Evolutionary conservation across 805 yeast species (phyloP).

Genomic region (Debaryomyces castellii): DNA sequence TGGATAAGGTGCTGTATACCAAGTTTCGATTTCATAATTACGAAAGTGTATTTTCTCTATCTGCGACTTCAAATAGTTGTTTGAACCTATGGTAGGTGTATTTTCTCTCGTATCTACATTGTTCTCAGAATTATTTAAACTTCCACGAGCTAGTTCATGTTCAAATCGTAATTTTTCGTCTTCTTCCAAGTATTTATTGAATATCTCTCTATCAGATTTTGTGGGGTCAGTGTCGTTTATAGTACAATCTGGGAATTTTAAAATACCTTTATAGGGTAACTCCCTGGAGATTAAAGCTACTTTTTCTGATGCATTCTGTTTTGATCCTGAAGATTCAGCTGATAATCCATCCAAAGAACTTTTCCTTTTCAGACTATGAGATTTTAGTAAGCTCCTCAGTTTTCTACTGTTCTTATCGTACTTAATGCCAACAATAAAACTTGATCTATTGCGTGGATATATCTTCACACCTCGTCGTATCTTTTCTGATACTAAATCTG

Average conservation of each 20-base stretch:
- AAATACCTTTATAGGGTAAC: constrained; percentile 67
- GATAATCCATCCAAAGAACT: neutral
- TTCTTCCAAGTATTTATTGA: constrained; percentile 39
- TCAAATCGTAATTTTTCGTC: constrained; percentile 36
- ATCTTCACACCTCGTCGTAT: constrained; percentile 3
- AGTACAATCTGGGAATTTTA: constrained; percentile 56
- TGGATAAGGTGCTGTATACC: constrained; percentile 94
- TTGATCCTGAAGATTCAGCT: too few relatives aligned
- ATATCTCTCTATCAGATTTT: constrained; percentile 46
- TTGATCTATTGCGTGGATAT: neutral
- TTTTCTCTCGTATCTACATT: constrained; percentile 4
- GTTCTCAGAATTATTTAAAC: constrained; percentile 18
- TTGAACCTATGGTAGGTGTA: constrained; percentile 5
- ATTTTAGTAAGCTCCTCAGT: neutral
- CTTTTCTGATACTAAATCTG: neutral
- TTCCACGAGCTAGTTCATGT: neutral
- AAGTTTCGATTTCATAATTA: constrained; percentile 74
- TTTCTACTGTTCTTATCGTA: constrained; percentile 2
- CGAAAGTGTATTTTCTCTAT: constrained; percentile 70
- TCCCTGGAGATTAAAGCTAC: constrained; percentile 35
- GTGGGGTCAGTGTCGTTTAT: constrained; percentile 65
- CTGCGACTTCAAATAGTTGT: constrained; percentile 22
- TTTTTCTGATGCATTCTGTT: neutral
- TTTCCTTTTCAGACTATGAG: neutral
- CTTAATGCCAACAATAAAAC: constrained; percentile 4